Conservation (phyloP, 257 asterid genomes). For the Ilex aquifolium region DNA sequence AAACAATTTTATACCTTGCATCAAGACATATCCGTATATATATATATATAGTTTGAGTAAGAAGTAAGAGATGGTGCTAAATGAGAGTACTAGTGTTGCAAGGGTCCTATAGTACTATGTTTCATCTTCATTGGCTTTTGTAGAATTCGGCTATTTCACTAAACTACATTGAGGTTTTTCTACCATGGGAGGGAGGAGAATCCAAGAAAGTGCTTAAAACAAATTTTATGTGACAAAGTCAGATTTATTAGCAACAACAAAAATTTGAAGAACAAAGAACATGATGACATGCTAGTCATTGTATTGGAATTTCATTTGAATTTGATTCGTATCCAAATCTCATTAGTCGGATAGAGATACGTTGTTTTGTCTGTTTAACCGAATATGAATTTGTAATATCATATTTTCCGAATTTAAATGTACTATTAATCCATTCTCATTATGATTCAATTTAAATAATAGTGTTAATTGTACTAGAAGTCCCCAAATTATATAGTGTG, state of each 20-base stretch:
- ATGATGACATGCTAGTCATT: no score
- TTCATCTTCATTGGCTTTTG: conserved; percentile 1
- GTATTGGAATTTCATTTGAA: no score
- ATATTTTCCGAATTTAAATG: no score
- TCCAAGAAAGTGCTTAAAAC: background rate
- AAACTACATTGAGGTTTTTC: background rate
- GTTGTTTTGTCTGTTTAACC: no score
- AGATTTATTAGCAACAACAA: background rate
- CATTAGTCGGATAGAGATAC: no score
- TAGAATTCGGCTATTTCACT: conserved; percentile 1
- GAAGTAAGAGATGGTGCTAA: conserved; percentile 3
- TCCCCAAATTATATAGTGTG: no score
- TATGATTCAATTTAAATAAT: no score
- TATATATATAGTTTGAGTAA: background rate
- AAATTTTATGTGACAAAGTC: no score
- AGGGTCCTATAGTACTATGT: conserved; percentile 3
- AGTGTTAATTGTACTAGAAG: no score
- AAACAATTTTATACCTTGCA: background rate
- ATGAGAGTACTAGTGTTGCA: background rate
- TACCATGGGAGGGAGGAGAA: background rate
- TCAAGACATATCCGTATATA: background rate
- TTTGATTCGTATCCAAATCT: no score
- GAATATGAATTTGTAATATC: no score
- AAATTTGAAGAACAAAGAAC: background rate
- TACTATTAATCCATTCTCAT: no score